Evolutionary conservation across 1,284 basidiomycete species (phyloP), one percentile per base, ranked within the genome.

Genomic region (Sanghuangporus sanghuang): DNA sequence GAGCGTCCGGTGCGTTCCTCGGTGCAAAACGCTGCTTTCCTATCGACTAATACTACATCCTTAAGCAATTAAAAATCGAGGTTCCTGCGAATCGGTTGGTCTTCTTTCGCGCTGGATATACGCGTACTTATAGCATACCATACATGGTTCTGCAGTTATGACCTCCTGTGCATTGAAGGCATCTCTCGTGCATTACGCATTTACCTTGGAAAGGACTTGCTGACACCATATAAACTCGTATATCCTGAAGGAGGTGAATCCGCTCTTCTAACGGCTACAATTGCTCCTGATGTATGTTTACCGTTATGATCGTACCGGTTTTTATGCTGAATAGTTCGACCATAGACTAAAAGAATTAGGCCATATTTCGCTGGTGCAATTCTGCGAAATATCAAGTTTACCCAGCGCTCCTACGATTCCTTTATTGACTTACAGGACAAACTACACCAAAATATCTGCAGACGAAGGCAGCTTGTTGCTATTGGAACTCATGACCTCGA

Each of bases 381-480:
- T 60, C 83, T 99, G 58, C 89, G 97, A 66, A 92, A 96, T 71
- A 79, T 98, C 73, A 86, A 86, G 63, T 96, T 99, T 78, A 95
- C 91, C 23, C 86, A 87, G 46, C 83, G 87, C 64, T 95, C 92
- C 59, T 99, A 99, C 74, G 92, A 92, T 46, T 96, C 93, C 67
- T 99, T 99, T 84, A 98, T 99, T 72, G 97, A 98, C 73, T 79
- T 98, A 18, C 97, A 99, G 77, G 97, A 99, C 76, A 99, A 99
- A 78, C 82, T 99, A 52, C 97, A 99, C 74, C 92, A 96, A 72
- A 99, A 99, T 75, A 83, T 99, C 53, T 96, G 93, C 70, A 83
- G 97, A 61, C 82, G 92, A 69, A 82, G 97, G 64, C 93, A 92
- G 70, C 85, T 99, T 49, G 97, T 98, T 44, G 88, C 97, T 18